Percentiles rank a stretch among this genome's conserved stretches.
These are phyloP conservation scores for Voacanga thouarsii DNA, from an alignment of 257 asterid species.

Conservation along the genomic window DNA sequence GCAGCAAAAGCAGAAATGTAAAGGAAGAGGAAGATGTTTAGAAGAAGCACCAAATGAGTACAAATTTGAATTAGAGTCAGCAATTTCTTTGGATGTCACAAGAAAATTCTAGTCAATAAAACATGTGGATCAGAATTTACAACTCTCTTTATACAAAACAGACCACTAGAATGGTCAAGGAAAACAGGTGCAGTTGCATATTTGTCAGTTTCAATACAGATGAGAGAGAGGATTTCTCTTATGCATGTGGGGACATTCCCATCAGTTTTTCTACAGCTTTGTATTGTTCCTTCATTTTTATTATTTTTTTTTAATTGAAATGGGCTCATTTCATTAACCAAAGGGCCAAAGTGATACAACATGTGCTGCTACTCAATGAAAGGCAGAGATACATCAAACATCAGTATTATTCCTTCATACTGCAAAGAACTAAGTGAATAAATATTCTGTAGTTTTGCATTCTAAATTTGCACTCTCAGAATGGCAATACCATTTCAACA, in stretches of 20 bases:
- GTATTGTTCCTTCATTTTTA: not conserved
- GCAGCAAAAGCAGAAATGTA: not conserved
- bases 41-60: not conserved
- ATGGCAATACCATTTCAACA: too few species aligned
- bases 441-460: not conserved
- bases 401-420: not conserved
- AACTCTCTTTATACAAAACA: not conserved
- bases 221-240: not conserved
- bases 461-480: not conserved
- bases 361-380: too few species aligned
- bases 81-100: not conserved
- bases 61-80: not conserved
- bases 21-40: not conserved
- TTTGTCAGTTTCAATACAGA: not conserved
- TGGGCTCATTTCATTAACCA: too few species aligned
- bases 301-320: too few species aligned
- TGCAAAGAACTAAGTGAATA: not conserved
- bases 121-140: not conserved
- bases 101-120: not conserved
- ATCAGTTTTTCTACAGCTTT: not conserved
- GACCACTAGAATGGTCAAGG: not conserved
- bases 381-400: too few species aligned
- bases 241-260: not conserved
- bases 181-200: not conserved
- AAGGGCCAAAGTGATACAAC: too few species aligned